phyloP scores from a whole-genome alignment of 2,329 filamentous ascomycete species.

The Beauveria caledonica region DNA sequence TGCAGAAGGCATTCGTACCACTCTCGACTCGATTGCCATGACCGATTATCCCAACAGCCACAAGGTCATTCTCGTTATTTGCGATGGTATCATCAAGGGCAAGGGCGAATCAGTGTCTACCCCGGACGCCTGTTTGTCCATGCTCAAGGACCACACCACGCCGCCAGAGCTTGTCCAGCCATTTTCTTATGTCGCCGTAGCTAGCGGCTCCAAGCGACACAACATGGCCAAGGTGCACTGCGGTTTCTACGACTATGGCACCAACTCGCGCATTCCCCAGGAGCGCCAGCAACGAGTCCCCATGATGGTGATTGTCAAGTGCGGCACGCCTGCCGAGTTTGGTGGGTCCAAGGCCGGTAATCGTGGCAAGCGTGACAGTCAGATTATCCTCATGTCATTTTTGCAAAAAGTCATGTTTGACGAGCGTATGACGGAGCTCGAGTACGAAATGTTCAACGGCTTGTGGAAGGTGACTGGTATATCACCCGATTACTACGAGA shows the following conservation, averaged over 20 bases:
- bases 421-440: constrained; percentile 97
- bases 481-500: constrained; percentile 94
- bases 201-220: constrained; percentile 92
- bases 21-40: constrained; percentile 89
- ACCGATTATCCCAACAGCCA: constrained; percentile 99
- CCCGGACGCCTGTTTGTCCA: constrained; percentile 79
- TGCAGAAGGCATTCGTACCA: constrained; percentile 84
- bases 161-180: constrained; percentile 74
- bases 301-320: constrained; percentile 96
- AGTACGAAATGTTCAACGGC: constrained; percentile 99
- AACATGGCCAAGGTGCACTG: constrained; percentile 99
- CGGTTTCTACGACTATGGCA: constrained; percentile 95
- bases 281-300: constrained; percentile 95
- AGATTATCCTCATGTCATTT: constrained; percentile 99
- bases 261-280: constrained; percentile 64
- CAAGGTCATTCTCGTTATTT: constrained; percentile 92
- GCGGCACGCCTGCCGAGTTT: constrained; percentile 82
- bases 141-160: constrained; percentile 89
- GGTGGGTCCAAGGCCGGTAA: constrained; percentile 84
- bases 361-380: constrained; percentile 95
- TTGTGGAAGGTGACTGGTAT: constrained; percentile 98
- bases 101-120: constrained; percentile 81
- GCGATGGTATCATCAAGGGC: constrained; percentile 96
- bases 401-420: constrained; percentile 99
- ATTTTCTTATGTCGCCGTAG: constrained; percentile 94